Base-by-base conservation (phyloP, 495 filamentous ascomycete genomes). In the Lasiosphaeris hirsuta region DNA sequence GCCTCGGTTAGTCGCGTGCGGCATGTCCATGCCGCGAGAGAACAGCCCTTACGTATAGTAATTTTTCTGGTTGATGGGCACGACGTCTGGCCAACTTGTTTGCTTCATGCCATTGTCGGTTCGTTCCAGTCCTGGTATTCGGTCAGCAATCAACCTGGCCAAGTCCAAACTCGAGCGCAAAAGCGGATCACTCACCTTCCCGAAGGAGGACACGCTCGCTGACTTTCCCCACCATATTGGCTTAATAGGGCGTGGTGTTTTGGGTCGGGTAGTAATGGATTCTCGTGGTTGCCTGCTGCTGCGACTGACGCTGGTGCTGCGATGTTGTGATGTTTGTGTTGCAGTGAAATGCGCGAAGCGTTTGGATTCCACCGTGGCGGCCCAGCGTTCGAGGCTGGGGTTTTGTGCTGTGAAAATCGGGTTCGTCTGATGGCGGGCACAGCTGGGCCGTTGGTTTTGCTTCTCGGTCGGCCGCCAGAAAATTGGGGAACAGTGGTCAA, bases 81-180 rank as follows among this genome's bases (percentile, higher is more conserved):
- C 79, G 41, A 96, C 84, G 63, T 92, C 86, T 15, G 94, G 95
- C 94, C 94, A 98, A 72, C 81, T 93, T 19, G 92, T 92, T 50
- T 90, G 83, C 66, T 91, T 92, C 83, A 98, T 91, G 68, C 92
- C 92, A 80, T 98, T 98, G 76, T 98, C 94, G 38, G 95, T 97
- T 61, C 92, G 80, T 72, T 94, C 90, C 43, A 98, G 85, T 57
- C 94, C 94, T 96, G 33, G 7, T n/a, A 8, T 4, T 34, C n/a
- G 11, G 46, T 68, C 18, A 67, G 54, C 57, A 51, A 42, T 51
- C 19, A 23, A 11, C 18, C 8, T 19, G 18, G 10, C 19, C 7
- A 30, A 2, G 23, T 30, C 23, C 23, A 5, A 40, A 14, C n/a
- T 9, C 10, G 10, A 30, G 17, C 6, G 37, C 38, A 2, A 45